Evolutionary conservation across 805 yeast species (phyloP).

Genomic region (Helenozyma baotianmanensis): DNA sequence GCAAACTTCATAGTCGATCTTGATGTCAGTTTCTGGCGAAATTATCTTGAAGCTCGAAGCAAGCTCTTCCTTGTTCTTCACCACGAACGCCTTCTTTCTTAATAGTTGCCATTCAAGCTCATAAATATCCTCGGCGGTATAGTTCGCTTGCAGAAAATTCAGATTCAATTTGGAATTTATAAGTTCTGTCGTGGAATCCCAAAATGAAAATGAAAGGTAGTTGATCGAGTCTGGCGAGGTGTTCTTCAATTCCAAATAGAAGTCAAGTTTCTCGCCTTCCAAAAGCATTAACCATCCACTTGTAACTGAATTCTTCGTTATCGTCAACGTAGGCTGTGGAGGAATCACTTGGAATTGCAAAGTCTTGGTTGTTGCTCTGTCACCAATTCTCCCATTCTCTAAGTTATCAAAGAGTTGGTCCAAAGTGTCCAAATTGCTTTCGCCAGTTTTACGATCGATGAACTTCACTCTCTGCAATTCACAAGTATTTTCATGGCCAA

Average conservation of each 20-base stretch:
- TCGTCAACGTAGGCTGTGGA: slow-evolving; percentile 58
- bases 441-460: not conserved
- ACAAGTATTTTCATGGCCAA: slow-evolving; percentile 22
- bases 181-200: slow-evolving; percentile 71
- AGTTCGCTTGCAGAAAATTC: slow-evolving; percentile 1
- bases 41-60: slow-evolving; percentile 33
- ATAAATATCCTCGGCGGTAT: slow-evolving; percentile 58
- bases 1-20: slow-evolving; percentile 51
- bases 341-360: slow-evolving; percentile 32
- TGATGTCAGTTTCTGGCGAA: slow-evolving; percentile 36
- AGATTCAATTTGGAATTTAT: slow-evolving; percentile 51
- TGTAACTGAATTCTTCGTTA: slow-evolving; percentile 48
- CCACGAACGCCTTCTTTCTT: slow-evolving; percentile 52
- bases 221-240: slow-evolving; percentile 53
- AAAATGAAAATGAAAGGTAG: slow-evolving; percentile 54
- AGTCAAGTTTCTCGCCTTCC: slow-evolving; percentile 64
- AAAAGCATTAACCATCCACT: slow-evolving; percentile 70
- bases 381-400: slow-evolving; percentile 14
- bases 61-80: slow-evolving; percentile 44
- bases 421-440: not conserved
- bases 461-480: slow-evolving; percentile 9
- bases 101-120: slow-evolving; percentile 70
- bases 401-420: slow-evolving; percentile 23
- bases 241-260: slow-evolving; percentile 53
- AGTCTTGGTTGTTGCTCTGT: slow-evolving; percentile 15